Evolutionary conservation across 495 filamentous ascomycete genomes (phyloP).

Genomic region (Neurospora sp.): DNA sequence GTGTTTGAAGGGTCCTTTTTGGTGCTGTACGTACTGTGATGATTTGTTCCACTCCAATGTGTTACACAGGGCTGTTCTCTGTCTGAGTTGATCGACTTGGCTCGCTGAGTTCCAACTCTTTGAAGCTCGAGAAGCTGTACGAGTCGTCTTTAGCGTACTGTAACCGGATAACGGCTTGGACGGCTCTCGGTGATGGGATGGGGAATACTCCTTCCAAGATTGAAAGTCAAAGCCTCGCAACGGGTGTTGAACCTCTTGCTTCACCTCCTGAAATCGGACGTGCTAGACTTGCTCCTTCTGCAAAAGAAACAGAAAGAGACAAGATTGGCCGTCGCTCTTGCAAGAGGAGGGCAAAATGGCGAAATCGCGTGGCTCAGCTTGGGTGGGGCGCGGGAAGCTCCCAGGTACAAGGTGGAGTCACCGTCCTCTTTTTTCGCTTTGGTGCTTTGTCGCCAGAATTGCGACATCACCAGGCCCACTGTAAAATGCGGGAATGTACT

Average conservation of each 20-base stretch:
- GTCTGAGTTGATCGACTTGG: not conserved
- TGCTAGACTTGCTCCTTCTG: conserved; percentile 5
- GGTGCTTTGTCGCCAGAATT: conserved; percentile 24
- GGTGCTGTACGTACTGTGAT: not conserved
- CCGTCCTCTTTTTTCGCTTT: conserved; percentile 7
- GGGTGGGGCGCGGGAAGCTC: conserved; percentile 9
- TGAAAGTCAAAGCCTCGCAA: too few relatives aligned
- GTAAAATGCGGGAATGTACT: not conserved
- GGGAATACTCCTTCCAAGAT: not conserved
- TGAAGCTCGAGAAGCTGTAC: not conserved
- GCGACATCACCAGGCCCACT: conserved; percentile 19
- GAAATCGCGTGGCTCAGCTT: conserved; percentile 15
- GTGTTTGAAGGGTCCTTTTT: not conserved
- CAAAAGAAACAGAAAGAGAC: not conserved
- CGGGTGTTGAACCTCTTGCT: not conserved
- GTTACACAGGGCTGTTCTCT: not conserved
- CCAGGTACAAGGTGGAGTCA: not conserved
- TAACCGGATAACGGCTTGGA: not conserved
- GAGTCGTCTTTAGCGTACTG: not conserved
- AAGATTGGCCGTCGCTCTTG: conserved; percentile 5
- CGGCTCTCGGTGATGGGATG: not conserved
- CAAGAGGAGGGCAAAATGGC: conserved; percentile 21
- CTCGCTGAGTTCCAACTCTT: not conserved
- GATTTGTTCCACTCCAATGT: not conserved
- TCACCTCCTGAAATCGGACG: not conserved